Conservation (phyloP, 208 protist species). For the Leptomonas pyrrhocoris region DNA sequence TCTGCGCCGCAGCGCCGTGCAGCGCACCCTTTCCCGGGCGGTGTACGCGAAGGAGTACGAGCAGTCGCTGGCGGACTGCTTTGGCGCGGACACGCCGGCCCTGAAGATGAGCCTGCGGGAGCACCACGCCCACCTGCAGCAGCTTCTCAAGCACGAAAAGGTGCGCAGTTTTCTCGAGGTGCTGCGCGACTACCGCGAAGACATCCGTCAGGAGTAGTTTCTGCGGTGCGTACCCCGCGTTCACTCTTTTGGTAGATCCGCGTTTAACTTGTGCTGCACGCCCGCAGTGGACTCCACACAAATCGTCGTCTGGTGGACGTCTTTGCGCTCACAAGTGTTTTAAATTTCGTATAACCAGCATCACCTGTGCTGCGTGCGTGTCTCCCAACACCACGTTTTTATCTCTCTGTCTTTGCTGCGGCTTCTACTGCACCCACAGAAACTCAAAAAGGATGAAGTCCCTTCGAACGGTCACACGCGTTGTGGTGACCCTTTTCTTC, state of each 20-base stretch:
- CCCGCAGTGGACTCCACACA: background rate
- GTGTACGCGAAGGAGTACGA: conserved; percentile 52
- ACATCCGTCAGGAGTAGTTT: conserved; percentile 17
- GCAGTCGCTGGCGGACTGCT: conserved; percentile 43
- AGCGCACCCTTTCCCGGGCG: conserved; percentile 44
- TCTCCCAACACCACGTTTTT: too few relatives aligned
- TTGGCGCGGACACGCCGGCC: conserved; percentile 32
- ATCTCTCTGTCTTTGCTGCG: background rate
- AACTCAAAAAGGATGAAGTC: background rate
- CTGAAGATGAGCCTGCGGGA: conserved; percentile 34
- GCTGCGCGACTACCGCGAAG: conserved; percentile 33
- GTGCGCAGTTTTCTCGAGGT: conserved; percentile 28
- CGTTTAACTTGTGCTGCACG: background rate
- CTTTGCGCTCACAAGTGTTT: too few relatives aligned
- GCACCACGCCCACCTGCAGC: conserved; percentile 43
- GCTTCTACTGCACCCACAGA: background rate
- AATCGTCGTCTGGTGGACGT: background rate
- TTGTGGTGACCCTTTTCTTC: background rate
- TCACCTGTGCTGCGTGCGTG: background rate
- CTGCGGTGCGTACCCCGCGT: background rate
- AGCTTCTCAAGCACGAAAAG: conserved; percentile 34
- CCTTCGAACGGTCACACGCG: background rate
- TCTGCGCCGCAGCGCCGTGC: conserved; percentile 43
- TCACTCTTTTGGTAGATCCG: background rate
- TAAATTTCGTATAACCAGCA: background rate